Conservation (phyloP, 2,329 filamentous ascomycete species). For the Alternaria viburni region DNA sequence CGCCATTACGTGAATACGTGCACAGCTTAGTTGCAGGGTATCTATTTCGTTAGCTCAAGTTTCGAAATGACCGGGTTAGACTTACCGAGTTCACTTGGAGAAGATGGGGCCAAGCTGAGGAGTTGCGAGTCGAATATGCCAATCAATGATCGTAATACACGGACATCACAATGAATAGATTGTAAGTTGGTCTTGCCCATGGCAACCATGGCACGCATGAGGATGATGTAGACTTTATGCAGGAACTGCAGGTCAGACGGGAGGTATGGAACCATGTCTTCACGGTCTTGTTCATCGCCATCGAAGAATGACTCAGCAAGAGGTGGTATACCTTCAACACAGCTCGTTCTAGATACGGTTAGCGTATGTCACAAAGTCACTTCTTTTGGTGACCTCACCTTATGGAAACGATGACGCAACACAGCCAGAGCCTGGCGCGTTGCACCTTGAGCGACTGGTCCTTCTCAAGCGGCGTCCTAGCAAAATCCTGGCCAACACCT, state of each 20-base stretch:
- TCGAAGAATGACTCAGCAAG: slow-evolving; percentile 44
- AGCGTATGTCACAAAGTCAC: slow-evolving; percentile 6
- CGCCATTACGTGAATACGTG: slow-evolving; percentile 43
- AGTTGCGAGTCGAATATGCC: slow-evolving; percentile 47
- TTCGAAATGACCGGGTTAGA: not conserved
- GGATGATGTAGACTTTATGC: slow-evolving; percentile 42
- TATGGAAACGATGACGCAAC: slow-evolving; percentile 47
- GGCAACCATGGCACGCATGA: slow-evolving; percentile 42
- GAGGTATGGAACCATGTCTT: slow-evolving; percentile 42
- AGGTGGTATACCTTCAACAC: slow-evolving; percentile 44
- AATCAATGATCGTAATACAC: slow-evolving; percentile 42
- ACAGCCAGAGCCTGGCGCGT: slow-evolving; percentile 47
- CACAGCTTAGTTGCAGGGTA: slow-evolving; percentile 42
- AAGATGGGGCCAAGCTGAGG: slow-evolving; percentile 34
- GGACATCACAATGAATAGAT: slow-evolving; percentile 36
- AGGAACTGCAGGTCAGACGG: slow-evolving; percentile 41
- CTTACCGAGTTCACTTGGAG: slow-evolving; percentile 42
- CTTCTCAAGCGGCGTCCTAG: slow-evolving; percentile 45
- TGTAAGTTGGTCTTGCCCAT: slow-evolving; percentile 45
- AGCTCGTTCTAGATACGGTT: slow-evolving; percentile 34
- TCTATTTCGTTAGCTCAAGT: slow-evolving; percentile 30
- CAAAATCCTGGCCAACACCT: slow-evolving; percentile 51
- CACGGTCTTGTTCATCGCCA: slow-evolving; percentile 39
- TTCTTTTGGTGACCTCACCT: slow-evolving; percentile 24
- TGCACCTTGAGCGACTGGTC: slow-evolving; percentile 43